These are phyloP conservation scores for Claviceps fusiformis DNA, from an alignment of 2,329 filamentous ascomycete genomes.

Conservation along the genomic window DNA sequence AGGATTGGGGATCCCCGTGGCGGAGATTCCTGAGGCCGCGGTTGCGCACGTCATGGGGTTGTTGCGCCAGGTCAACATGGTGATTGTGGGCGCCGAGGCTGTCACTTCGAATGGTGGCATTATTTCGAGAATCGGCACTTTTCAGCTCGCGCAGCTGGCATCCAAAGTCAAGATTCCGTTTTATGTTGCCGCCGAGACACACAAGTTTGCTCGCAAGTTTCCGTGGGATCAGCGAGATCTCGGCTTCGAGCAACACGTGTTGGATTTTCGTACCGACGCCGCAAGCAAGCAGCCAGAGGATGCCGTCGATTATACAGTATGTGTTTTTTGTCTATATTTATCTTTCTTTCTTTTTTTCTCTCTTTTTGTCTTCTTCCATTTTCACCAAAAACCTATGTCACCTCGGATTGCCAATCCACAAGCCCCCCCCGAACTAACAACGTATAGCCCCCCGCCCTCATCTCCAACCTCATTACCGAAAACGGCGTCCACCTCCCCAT, in stretches of 20 bases:
- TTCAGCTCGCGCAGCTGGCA: constrained; percentile 74
- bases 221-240: constrained; percentile 71
- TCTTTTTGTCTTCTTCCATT: background rate
- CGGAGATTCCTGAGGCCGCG: constrained; percentile 40
- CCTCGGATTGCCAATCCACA: background rate
- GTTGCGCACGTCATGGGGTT: constrained; percentile 64
- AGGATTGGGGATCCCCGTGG: constrained; percentile 64
- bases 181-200: constrained; percentile 86
- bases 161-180: constrained; percentile 58
- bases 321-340: constrained; percentile 10
- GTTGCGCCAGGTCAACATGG: constrained; percentile 45
- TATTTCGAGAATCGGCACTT: constrained; percentile 73
- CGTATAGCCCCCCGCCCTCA: constrained; percentile 47
- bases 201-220: constrained; percentile 89
- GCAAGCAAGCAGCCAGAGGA: constrained; percentile 32
- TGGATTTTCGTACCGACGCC: constrained; percentile 53
- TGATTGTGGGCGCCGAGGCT: constrained; percentile 63
- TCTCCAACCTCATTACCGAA: constrained; percentile 64
- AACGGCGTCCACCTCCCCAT: constrained; percentile 57
- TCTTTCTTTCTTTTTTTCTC: background rate
- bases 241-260: constrained; percentile 61
- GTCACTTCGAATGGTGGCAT: constrained; percentile 91
- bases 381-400: too few relatives aligned
- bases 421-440: background rate
- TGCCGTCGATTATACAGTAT: constrained; percentile 58